Evolutionary conservation across 768 basidiomycete genomes (phyloP).

Genomic region (Russula dissimulans): DNA sequence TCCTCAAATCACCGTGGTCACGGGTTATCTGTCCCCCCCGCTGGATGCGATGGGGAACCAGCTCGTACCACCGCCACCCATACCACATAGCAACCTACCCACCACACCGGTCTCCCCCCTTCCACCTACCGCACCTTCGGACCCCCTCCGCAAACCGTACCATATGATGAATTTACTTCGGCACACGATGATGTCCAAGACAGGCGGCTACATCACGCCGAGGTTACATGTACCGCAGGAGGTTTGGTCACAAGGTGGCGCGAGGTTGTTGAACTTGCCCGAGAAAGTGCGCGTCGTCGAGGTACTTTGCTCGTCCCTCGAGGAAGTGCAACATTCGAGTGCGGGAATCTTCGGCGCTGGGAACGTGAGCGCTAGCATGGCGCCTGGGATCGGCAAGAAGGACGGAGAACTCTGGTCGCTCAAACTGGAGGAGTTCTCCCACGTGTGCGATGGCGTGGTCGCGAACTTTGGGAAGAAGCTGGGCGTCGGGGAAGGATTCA

Average conservation of each 20-base stretch:
- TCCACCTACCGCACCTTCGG: slow-evolving; percentile 61
- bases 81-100: slow-evolving; percentile 48
- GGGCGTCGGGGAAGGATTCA: slow-evolving; percentile 81
- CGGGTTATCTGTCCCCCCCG: slow-evolving; percentile 38
- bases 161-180: slow-evolving; percentile 80
- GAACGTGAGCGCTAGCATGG: slow-evolving; percentile 65
- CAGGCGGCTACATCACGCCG: slow-evolving; percentile 84
- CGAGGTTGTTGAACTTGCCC: slow-evolving; percentile 68
- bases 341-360: slow-evolving; percentile 70
- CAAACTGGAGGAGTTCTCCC: slow-evolving; percentile 74
- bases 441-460: slow-evolving; percentile 70
- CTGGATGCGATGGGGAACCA: slow-evolving; percentile 23
- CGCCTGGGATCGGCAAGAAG: slow-evolving; percentile 64
- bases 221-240: slow-evolving; percentile 81
- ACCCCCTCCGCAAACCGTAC: slow-evolving; percentile 76
- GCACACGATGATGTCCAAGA: slow-evolving; percentile 65
- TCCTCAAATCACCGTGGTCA: slow-evolving; percentile 42
- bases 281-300: slow-evolving; percentile 85
- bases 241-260: slow-evolving; percentile 87
- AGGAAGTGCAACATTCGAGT: slow-evolving; percentile 66
- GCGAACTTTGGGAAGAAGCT: slow-evolving; percentile 81
- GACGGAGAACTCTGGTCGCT: slow-evolving; percentile 72
- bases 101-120: slow-evolving; percentile 72
- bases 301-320: slow-evolving; percentile 67
- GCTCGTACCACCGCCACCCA: slow-evolving; percentile 39